A percentile compares a stretch with the other conserved stretches of the same genome.
phyloP scores from a whole-genome alignment of 176 grass and related monocot genomes.

The Calamus simplicifolius region DNA sequence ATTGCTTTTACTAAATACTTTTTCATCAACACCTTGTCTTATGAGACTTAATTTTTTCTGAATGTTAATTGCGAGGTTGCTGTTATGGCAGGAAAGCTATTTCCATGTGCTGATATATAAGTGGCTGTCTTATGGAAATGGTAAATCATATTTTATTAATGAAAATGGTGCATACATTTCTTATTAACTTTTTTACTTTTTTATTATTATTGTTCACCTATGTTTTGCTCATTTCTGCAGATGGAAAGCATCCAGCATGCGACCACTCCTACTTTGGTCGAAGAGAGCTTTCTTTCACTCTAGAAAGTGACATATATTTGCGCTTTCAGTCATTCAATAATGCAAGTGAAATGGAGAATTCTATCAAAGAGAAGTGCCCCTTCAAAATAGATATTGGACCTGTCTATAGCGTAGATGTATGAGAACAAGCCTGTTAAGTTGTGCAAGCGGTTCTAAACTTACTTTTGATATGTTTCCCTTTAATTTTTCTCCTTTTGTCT shows the following conservation, averaged over 20 bases:
- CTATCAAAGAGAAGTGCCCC: conserved; percentile 81
- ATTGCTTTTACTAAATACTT: not conserved
- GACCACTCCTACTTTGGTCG: conserved; percentile 73
- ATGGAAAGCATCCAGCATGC: conserved; percentile 85
- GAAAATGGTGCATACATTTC: not conserved
- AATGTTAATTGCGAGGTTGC: too few species aligned
- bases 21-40: not conserved
- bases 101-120: conserved; percentile 74
- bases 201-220: not conserved
- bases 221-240: conserved; percentile 24
- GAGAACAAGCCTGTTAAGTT: conserved; percentile 9
- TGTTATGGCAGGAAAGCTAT: conserved; percentile 56
- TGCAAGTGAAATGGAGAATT: conserved; percentile 56
- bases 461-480: conserved; percentile 1
- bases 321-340: conserved; percentile 84
- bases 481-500: conserved; percentile 7
- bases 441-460: not conserved
- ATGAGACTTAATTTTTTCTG: not conserved
- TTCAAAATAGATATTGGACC: conserved; percentile 91
- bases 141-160: conserved; percentile 19
- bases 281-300: conserved; percentile 84
- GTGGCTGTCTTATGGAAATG: conserved; percentile 96
- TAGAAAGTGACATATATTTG: conserved; percentile 84
- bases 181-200: not conserved
- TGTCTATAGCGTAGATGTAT: conserved; percentile 89